phyloP scores from a whole-genome alignment of 495 filamentous ascomycete species.

The Bacidia gigantensis region DNA sequence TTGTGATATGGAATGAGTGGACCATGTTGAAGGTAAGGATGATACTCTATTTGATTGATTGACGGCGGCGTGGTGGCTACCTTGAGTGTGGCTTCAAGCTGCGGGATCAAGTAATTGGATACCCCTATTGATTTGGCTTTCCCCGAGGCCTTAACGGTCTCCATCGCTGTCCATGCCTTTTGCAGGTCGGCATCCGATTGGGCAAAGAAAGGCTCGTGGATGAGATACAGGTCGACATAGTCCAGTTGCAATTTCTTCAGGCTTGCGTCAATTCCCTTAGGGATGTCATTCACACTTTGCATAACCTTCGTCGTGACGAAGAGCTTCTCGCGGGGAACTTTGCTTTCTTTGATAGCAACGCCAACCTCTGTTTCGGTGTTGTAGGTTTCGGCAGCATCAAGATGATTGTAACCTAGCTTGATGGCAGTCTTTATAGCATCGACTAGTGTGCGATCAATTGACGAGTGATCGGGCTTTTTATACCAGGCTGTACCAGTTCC shows the following conservation, averaged over 20 bases:
- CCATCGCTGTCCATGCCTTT: slow-evolving; percentile 61
- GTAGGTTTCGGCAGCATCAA: slow-evolving; percentile 80
- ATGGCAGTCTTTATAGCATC: slow-evolving; percentile 54
- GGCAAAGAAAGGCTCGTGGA: slow-evolving; percentile 64
- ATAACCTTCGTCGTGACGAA: slow-evolving; percentile 67
- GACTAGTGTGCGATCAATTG: slow-evolving; percentile 39
- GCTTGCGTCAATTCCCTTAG: slow-evolving; percentile 51
- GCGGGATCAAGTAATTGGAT: slow-evolving; percentile 57
- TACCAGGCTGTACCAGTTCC: slow-evolving; percentile 43
- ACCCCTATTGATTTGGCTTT: slow-evolving; percentile 70
- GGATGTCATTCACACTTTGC: slow-evolving; percentile 45
- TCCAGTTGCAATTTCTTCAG: slow-evolving; percentile 61
- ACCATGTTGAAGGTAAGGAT: slow-evolving; percentile 72
- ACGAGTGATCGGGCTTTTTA: slow-evolving; percentile 27
- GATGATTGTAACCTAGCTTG: slow-evolving; percentile 55
- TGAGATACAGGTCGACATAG: slow-evolving; percentile 76
- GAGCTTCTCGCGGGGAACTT: slow-evolving; percentile 50
- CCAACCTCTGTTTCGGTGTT: slow-evolving; percentile 68
- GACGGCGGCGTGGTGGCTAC: slow-evolving; percentile 51
- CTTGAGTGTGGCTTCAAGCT: slow-evolving; percentile 54
- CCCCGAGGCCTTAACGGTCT: slow-evolving; percentile 52
- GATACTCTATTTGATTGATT: slow-evolving; percentile 82
- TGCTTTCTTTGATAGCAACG: slow-evolving; percentile 53
- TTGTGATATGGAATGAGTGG: slow-evolving; percentile 51
- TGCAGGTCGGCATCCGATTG: slow-evolving; percentile 49